Evolutionary conservation across 2,329 filamentous ascomycete genomes (phyloP).

Genomic region (Tolypocladium amazonense): DNA sequence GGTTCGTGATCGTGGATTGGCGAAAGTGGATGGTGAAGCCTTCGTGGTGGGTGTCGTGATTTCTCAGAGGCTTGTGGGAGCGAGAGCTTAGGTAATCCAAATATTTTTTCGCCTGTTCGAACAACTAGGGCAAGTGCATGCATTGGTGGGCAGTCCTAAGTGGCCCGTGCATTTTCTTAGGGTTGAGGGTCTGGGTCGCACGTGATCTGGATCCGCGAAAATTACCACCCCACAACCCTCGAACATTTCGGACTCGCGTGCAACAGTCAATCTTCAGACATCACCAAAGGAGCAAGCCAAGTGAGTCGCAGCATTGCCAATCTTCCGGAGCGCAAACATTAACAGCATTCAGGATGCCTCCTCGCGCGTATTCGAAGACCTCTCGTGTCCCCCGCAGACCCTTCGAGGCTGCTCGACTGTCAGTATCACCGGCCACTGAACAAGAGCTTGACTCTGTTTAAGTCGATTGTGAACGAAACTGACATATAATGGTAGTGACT

Average conservation of each 20-base stretch:
- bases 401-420: constrained; percentile 99
- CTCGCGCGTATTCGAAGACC: constrained; percentile 88
- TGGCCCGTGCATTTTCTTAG: constrained; percentile 14
- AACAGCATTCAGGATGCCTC: constrained; percentile 27
- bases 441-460: constrained; percentile 95
- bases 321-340: constrained; percentile 10
- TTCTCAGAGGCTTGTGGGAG: constrained; percentile 28
- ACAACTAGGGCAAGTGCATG: constrained; percentile 21
- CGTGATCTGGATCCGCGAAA: constrained; percentile 16
- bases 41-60: constrained; percentile 23
- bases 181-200: constrained; percentile 15
- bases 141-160: constrained; percentile 5
- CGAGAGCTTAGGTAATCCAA: constrained; percentile 24
- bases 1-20: constrained; percentile 32
- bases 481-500: constrained; percentile 69
- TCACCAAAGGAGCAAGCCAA: constrained; percentile 27
- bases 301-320: constrained; percentile 17
- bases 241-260: constrained; percentile 16
- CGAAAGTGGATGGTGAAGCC: constrained; percentile 22
- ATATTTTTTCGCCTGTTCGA: constrained; percentile 13
- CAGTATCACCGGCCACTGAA: constrained; percentile 96
- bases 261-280: constrained; percentile 23
- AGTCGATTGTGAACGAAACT: constrained; percentile 75
- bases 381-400: constrained; percentile 97
- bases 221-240: constrained; percentile 23